Percentiles rank a stretch among this genome's conserved stretches.
phyloP scores from a whole-genome alignment of 805 yeast species.

The Tetrapisispora pingtungensis region DNA sequence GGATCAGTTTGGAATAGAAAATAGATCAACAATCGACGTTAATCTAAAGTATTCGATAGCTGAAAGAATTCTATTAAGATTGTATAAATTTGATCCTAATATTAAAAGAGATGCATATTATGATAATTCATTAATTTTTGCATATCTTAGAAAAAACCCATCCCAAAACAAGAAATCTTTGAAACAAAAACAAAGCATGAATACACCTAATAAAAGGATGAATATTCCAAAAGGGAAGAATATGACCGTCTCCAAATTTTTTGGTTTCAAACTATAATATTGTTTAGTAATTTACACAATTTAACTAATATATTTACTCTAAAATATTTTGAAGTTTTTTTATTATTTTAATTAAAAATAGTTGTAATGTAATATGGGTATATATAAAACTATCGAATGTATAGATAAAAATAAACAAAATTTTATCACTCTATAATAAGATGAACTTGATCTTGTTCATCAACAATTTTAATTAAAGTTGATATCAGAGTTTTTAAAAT shows the following conservation, averaged over 20 bases:
- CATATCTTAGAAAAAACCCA: neutral
- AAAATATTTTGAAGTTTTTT: neutral
- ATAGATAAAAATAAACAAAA: neutral
- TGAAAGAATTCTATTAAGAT: neutral
- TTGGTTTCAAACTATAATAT: neutral
- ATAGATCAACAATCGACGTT: neutral
- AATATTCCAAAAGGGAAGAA: neutral
- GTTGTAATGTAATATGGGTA: slow-evolving; percentile 1
- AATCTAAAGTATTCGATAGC: neutral
- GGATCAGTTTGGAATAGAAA: neutral
- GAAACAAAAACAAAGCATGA: neutral
- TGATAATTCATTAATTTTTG: neutral
- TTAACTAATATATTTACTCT: too few relatives aligned
- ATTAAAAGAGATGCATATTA: neutral
- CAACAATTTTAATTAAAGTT: neutral
- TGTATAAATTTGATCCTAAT: neutral
- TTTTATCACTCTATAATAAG: neutral
- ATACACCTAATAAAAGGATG: neutral
- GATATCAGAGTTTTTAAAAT: too few relatives aligned
- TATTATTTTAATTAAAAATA: neutral
- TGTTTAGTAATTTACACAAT: neutral
- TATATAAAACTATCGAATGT: slow-evolving; percentile 1
- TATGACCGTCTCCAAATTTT: neutral
- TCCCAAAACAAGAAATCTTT: neutral
- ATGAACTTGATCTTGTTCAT: neutral